Percentiles rank a stretch among this genome's conserved stretches.
Conservation (phyloP, 805 yeast genomes). For the Yamadazyma kitorensis region DNA sequence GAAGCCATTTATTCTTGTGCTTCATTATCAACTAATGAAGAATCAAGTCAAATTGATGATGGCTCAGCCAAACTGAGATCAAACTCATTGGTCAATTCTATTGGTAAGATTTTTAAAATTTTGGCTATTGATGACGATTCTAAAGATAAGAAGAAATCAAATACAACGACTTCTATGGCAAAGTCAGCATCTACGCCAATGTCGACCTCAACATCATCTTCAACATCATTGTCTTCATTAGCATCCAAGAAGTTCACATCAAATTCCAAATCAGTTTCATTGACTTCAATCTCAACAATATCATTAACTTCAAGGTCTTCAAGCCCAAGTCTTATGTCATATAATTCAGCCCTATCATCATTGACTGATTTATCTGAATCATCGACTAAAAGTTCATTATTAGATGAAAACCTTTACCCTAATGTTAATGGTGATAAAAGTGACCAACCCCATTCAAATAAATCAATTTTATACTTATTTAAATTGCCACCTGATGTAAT, state of each 20-base stretch:
- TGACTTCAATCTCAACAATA: conserved; percentile 33
- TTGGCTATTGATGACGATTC: conserved; percentile 30
- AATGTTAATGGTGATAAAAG: background rate
- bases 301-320: conserved; percentile 31
- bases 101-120: conserved; percentile 36
- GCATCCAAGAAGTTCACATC: conserved; percentile 6
- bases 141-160: background rate
- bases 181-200: conserved; percentile 14
- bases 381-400: conserved; percentile 12
- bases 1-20: conserved; percentile 54
- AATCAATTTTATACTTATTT: conserved; percentile 28
- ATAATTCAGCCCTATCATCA: conserved; percentile 35
- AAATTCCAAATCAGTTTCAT: conserved; percentile 30
- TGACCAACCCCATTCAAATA: background rate
- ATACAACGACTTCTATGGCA: background rate
- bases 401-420: conserved; percentile 1
- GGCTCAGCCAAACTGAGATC: conserved; percentile 8
- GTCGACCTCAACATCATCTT: conserved; percentile 30
- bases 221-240: conserved; percentile 32
- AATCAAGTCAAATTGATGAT: conserved; percentile 5
- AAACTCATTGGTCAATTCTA: conserved; percentile 28
- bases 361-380: conserved; percentile 30
- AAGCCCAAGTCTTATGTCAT: conserved; percentile 38
- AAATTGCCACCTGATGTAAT: conserved; percentile 43
- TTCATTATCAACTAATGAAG: conserved; percentile 17